Conservation (phyloP, 2,329 filamentous ascomycete species). For the Apiospora pterosperma region DNA sequence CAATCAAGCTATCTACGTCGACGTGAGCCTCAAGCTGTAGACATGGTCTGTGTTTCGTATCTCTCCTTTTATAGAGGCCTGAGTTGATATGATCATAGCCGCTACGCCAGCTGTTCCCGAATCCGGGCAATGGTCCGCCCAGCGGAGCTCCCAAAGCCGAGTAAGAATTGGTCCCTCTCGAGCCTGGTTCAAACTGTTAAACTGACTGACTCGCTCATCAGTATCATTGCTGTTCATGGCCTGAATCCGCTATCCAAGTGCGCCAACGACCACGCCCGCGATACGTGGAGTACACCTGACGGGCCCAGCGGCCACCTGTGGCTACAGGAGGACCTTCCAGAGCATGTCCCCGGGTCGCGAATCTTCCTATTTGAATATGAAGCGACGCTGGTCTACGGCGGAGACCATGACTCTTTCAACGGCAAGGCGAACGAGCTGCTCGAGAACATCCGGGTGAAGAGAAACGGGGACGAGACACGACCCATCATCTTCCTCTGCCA, state of each 20-base stretch:
- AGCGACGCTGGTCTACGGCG: constrained; percentile 16
- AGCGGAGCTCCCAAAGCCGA: not conserved
- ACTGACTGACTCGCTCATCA: not conserved
- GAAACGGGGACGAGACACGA: constrained; percentile 11
- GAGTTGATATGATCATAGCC: not conserved
- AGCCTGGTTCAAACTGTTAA: not conserved
- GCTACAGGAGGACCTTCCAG: constrained; percentile 22
- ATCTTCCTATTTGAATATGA: constrained; percentile 25
- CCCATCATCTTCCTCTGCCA: constrained; percentile 18
- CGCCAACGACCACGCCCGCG: constrained; percentile 18
- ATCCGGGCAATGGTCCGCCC: not conserved
- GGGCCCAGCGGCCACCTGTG: constrained; percentile 18
- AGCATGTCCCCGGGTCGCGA: constrained; percentile 17
- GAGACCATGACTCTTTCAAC: constrained; percentile 16
- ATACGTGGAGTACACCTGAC: constrained; percentile 21
- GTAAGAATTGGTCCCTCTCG: not conserved
- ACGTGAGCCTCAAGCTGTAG: not conserved
- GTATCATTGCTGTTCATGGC: constrained; percentile 22
- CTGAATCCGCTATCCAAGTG: constrained; percentile 20
- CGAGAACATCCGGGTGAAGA: constrained; percentile 15
- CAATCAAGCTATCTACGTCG: not conserved
- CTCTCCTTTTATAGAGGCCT: not conserved
- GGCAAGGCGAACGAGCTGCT: constrained; percentile 21
- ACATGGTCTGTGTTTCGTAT: not conserved
- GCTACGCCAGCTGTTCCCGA: not conserved